Evolutionary conservation across 2,329 filamentous ascomycete species (phyloP).

Genomic region (Plenodomus lindquistii): DNA sequence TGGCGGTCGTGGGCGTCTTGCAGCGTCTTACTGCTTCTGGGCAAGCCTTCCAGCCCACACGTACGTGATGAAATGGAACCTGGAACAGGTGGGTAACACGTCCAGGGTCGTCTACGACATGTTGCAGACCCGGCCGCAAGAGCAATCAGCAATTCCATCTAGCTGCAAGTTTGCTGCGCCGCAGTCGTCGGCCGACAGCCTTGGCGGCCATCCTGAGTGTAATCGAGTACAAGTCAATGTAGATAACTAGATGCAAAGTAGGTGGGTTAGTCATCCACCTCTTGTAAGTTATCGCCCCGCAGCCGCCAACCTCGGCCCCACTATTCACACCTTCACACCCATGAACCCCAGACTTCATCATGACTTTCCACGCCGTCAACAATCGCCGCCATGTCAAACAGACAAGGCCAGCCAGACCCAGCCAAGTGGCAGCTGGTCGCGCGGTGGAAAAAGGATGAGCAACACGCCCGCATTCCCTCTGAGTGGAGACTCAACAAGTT

Average conservation of each 20-base stretch:
- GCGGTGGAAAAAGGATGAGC: constrained; percentile 49
- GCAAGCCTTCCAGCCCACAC: neutral
- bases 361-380: neutral
- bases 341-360: neutral
- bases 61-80: neutral
- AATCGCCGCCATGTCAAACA: constrained; percentile 15
- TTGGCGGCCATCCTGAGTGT: too few species aligned
- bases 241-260: too few species aligned
- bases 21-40: neutral
- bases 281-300: too few species aligned
- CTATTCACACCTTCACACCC: too few species aligned
- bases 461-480: constrained; percentile 46
- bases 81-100: neutral
- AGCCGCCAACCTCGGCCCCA: neutral
- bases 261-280: too few species aligned
- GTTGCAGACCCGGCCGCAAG: neutral
- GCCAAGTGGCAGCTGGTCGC: constrained; percentile 47
- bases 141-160: neutral
- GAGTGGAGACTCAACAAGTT: constrained; percentile 47
- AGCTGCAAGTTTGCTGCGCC: too few species aligned
- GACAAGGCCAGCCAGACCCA: constrained; percentile 5
- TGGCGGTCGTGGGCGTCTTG: neutral
- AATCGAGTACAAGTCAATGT: too few species aligned
- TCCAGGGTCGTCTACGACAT: neutral
- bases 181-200: too few species aligned